Evolutionary conservation across 2,329 filamentous ascomycete species (phyloP), one percentile per base, ranked within the genome.

Genomic region (Epichloe gansuensis): DNA sequence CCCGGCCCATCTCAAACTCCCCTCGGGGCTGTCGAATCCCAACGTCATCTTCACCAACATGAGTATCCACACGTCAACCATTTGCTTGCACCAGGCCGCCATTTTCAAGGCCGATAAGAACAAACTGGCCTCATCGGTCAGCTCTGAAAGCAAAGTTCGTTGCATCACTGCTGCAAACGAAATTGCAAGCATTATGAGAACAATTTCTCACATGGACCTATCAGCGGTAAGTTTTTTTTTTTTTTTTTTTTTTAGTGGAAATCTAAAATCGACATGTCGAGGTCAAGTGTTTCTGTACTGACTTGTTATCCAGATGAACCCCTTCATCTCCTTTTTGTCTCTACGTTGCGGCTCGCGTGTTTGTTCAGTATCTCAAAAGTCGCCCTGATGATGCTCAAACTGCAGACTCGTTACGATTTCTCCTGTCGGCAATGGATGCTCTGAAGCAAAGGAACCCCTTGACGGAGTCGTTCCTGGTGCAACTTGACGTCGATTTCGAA

Each of bases 71-170:
- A 95, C 93, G 0, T 95, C 91, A 1, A 90, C 89, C 1, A 97
- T 98, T 51, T 97, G 91, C 66, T 74, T 98, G n/a, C 93, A 98
- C 63, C 93, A 98, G 70, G 93, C 91, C 2, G 93, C 93, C 28
- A 97, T 98, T 21, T 96, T 91, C 76, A 97, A 96, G 66, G 90
- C 91, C 0, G 91, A 97, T 62, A 93, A 90, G 69, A 86, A 95
- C 67, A 80, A 82, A 51, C 72, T 96, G 55, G 83, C 88, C 0
- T 73, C 78, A 1, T 83, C 85, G 17, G 84, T 96, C 46, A 84
- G 87, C 57, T 82, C 86, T 1, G 91, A 97, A 65, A 95, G 91
- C 67, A 96, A 95, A 67, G 81, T 93, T 13, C 81, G 93, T 56
- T 97, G 93, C 62, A 89, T 97, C 54, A 90, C 90, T 23, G 90